Conservation (phyloP, 129 eudicot species). For the Flaveria robusta region DNA sequence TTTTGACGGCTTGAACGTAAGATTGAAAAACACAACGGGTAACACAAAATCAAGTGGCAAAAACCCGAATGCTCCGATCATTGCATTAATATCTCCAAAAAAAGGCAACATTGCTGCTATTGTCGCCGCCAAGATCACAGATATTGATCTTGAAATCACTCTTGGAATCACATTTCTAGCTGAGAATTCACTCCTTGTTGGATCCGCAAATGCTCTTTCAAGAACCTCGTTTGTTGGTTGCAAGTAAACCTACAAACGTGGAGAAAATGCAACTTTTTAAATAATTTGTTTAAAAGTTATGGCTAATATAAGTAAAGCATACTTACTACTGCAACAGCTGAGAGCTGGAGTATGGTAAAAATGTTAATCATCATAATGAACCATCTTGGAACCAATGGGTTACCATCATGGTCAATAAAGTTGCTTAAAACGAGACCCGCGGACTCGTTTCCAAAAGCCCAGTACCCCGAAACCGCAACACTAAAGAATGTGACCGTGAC, state of each 20-base stretch:
- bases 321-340: slow-evolving; percentile 91
- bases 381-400: slow-evolving; percentile 75
- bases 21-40: slow-evolving; percentile 72
- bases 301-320: background rate
- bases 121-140: slow-evolving; percentile 59
- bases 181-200: slow-evolving; percentile 64
- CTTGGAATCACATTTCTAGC: slow-evolving; percentile 70
- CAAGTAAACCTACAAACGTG: slow-evolving; percentile 59
- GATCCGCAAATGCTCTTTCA: slow-evolving; percentile 66
- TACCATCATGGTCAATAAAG: slow-evolving; percentile 50
- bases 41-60: slow-evolving; percentile 84
- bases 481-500: slow-evolving; percentile 63
- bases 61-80: slow-evolving; percentile 87
- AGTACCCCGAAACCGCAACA: slow-evolving; percentile 84
- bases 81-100: slow-evolving; percentile 80
- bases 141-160: slow-evolving; percentile 64
- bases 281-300: too few relatives aligned
- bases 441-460: slow-evolving; percentile 86
- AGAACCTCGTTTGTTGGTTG: slow-evolving; percentile 93
- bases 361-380: slow-evolving; percentile 65
- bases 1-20: slow-evolving; percentile 80
- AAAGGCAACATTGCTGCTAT: slow-evolving; percentile 91
- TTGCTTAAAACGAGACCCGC: slow-evolving; percentile 65
- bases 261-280: background rate
- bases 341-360: slow-evolving; percentile 81